phyloP scores from a whole-genome alignment of 2,329 filamentous ascomycete genomes.

The Monosporascus sp. region DNA sequence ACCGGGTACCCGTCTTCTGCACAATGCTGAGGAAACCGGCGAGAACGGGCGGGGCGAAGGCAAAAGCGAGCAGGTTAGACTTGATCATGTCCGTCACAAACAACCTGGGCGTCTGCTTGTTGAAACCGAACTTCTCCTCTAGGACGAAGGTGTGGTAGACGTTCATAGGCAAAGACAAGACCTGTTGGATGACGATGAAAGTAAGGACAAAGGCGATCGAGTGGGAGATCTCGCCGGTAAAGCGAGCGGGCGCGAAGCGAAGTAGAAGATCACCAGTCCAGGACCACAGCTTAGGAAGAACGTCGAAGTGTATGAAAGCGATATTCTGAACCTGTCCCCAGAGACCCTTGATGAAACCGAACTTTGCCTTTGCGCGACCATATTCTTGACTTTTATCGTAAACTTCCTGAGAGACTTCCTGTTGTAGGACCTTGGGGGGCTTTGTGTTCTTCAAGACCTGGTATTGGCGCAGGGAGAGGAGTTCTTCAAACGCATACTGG shows the following conservation, averaged over 20 bases:
- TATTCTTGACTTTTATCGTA: slow-evolving; percentile 97
- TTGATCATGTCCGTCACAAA: slow-evolving; percentile 92
- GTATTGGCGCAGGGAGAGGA: slow-evolving; percentile 87
- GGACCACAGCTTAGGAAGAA: slow-evolving; percentile 87
- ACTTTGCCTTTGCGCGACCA: slow-evolving; percentile 91
- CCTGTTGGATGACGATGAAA: slow-evolving; percentile 77
- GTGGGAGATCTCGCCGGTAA: slow-evolving; percentile 89
- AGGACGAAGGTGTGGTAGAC: slow-evolving; percentile 95
- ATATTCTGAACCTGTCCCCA: slow-evolving; percentile 86
- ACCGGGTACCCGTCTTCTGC: slow-evolving; percentile 85
- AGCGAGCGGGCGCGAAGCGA: slow-evolving; percentile 68
- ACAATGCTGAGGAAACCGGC: slow-evolving; percentile 91
- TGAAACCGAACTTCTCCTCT: slow-evolving; percentile 97
- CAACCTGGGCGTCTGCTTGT: slow-evolving; percentile 88
- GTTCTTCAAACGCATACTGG: slow-evolving; percentile 85
- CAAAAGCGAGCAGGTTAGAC: slow-evolving; percentile 74
- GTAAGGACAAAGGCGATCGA: slow-evolving; percentile 87
- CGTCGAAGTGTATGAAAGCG: slow-evolving; percentile 82
- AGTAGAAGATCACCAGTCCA: slow-evolving; percentile 71
- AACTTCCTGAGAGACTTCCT: slow-evolving; percentile 82
- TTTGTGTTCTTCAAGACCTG: slow-evolving; percentile 73
- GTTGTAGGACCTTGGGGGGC: slow-evolving; percentile 79
- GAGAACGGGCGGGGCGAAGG: slow-evolving; percentile 80
- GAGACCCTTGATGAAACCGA: slow-evolving; percentile 73
- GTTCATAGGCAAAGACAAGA: slow-evolving; percentile 72